phyloP scores from a whole-genome alignment of 1,284 basidiomycete genomes.

The Cystobasidiaceae sp. region DNA sequence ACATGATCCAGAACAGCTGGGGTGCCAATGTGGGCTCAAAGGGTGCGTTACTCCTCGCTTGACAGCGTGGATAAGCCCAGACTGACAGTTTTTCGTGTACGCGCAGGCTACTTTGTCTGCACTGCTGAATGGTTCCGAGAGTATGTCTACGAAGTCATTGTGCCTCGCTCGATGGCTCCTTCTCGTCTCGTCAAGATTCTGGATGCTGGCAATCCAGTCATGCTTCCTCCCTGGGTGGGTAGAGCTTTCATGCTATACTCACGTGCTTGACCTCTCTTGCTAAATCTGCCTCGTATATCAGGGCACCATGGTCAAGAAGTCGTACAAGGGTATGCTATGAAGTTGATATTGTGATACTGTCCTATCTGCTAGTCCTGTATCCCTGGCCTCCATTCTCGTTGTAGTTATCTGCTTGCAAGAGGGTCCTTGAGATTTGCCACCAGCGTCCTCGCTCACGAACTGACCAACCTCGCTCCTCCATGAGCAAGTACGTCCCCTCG shows the following conservation, averaged over 20 bases:
- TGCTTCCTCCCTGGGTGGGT: constrained; percentile 22
- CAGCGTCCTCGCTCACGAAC: no score
- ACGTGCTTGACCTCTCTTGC: not conserved
- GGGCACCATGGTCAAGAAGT: not conserved
- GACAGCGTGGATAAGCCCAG: no score
- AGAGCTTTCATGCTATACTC: not conserved
- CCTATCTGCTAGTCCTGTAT: no score
- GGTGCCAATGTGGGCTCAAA: not conserved
- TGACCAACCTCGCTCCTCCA: no score
- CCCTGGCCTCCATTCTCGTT: no score
- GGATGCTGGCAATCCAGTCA: constrained; percentile 1
- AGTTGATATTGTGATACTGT: no score
- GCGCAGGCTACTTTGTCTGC: constrained; percentile 19
- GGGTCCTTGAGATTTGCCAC: no score
- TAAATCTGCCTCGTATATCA: not conserved
- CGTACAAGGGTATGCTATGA: not conserved
- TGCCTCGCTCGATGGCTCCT: constrained; percentile 1
- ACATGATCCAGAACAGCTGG: constrained; percentile 21
- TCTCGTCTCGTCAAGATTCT: constrained; percentile 13
- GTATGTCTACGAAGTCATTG: constrained; percentile 16
- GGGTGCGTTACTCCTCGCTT: not conserved
- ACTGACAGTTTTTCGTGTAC: not conserved
- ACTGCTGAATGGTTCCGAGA: constrained; percentile 14
- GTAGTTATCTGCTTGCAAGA: no score
- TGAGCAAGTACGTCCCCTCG: not conserved